phyloP scores from a whole-genome alignment of 805 yeast genomes.

The Wickerhamiella musiphila region DNA sequence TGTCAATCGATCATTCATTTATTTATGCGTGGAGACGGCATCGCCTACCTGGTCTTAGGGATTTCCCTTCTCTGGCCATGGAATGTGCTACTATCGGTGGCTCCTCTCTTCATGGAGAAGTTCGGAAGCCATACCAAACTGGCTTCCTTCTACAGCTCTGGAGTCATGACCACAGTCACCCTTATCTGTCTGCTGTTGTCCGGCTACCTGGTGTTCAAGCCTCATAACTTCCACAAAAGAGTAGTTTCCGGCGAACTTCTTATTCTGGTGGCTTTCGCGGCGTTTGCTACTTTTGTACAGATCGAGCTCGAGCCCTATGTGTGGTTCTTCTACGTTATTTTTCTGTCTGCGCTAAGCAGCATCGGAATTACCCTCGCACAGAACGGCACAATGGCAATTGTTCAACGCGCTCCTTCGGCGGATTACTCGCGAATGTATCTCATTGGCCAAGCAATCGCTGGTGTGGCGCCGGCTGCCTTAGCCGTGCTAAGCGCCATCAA shows the following conservation, averaged over 20 bases:
- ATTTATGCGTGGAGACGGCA: no score
- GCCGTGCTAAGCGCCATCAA: constrained; percentile 39
- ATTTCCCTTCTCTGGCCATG: constrained; percentile 87
- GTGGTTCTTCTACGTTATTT: constrained; percentile 24
- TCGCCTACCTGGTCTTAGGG: constrained; percentile 45
- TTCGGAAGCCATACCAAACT: constrained; percentile 26
- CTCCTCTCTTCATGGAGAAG: constrained; percentile 56
- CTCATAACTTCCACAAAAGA: constrained; percentile 41
- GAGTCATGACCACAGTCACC: constrained; percentile 81
- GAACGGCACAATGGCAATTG: constrained; percentile 79
- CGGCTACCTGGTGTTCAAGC: constrained; percentile 45
- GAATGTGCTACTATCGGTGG: constrained; percentile 80
- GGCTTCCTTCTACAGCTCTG: constrained; percentile 46
- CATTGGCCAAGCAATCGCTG: constrained; percentile 92
- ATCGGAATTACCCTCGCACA: constrained; percentile 71
- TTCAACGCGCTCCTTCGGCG: constrained; percentile 31
- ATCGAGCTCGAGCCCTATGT: constrained; percentile 6
- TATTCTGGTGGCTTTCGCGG: constrained; percentile 39
- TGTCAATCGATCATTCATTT: no score
- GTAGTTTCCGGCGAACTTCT: constrained; percentile 42
- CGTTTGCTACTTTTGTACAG: constrained; percentile 23
- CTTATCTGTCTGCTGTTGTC: constrained; percentile 44
- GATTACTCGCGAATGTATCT: constrained; percentile 40
- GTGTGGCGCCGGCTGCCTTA: constrained; percentile 72
- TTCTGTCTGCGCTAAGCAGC: constrained; percentile 49